Base-by-base conservation (phyloP, 306 rosid genomes). In the Inga laurina region DNA sequence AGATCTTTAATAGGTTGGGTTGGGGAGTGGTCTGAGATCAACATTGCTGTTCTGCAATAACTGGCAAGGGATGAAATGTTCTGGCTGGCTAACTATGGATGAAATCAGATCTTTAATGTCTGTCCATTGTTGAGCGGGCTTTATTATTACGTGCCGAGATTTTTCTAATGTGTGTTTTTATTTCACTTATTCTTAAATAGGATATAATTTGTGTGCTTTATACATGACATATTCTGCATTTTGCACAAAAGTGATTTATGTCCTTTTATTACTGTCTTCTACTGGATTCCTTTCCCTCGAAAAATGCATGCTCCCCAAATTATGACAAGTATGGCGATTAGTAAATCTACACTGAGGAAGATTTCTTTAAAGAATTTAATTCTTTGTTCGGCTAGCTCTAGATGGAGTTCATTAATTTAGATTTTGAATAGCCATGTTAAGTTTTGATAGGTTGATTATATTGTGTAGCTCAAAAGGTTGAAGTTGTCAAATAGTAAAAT, bases 171-270 rank as follows among this genome's bases (percentile, higher is more conserved):
- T 21, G 45, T 62, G n/a, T 76, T 79, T 54, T 61, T 56, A 43
- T 35, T 62, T 49, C 69, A 57, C 48, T 57, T 34, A 59, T 76
- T 37, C 39, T 56, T 5, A 3, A 11, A 77, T 12, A 45, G 27
- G 4, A 14, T 59, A 41, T 59, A 72, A 64, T 80, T 16, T 79
- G 66, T 5, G 15, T 32, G 64, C 15, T n/a, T 59, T 61, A 34
- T 43, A n/a, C 35, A 35, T 70, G 84, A 16, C 68, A 15, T 73
- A 77, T 45, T 81, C 49, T 68, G 12, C 35, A 19, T 48, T 85
- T 7, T 54, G 4, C 62, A 27, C 52, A 34, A 54, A 21, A 41
- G 43, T 73, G 24, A 52, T 78, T 66, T 77, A 30, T 75, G 19
- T 67, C 39, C 75, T 78, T 69, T 43, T 1, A 10, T 19, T 56